Conservation (phyloP, 495 filamentous ascomycete species). For the Talaromyces trachyspermus region DNA sequence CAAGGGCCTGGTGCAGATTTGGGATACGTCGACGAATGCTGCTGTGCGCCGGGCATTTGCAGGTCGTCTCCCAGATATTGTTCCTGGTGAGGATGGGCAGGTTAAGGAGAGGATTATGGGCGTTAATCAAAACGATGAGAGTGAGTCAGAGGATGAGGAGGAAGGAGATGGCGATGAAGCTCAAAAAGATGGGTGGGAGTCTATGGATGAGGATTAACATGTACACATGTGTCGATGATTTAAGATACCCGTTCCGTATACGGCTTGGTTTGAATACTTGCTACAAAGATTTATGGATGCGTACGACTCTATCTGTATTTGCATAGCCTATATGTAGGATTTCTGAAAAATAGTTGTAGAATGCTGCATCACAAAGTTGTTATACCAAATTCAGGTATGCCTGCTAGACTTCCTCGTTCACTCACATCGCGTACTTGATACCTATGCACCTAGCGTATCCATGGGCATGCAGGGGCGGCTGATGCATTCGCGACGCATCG, state of each 20-base stretch:
- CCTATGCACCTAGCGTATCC: too few relatives aligned
- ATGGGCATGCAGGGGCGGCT: too few relatives aligned
- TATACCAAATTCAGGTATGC: too few relatives aligned
- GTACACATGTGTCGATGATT: background rate
- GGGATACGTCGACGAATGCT: slow-evolving; percentile 93
- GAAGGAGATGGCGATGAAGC: slow-evolving; percentile 48
- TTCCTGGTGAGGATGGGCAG: slow-evolving; percentile 47
- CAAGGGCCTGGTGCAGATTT: slow-evolving; percentile 87
- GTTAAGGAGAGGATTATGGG: slow-evolving; percentile 72
- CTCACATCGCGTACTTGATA: too few relatives aligned
- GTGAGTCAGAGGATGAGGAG: slow-evolving; percentile 53
- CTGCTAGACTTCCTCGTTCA: too few relatives aligned
- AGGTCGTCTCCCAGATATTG: slow-evolving; percentile 51
- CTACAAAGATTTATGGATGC: too few relatives aligned
- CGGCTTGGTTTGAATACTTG: too few relatives aligned
- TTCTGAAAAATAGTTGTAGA: too few relatives aligned
- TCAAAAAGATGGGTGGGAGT: slow-evolving; percentile 65
- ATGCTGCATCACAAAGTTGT: too few relatives aligned
- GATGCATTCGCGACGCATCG: too few relatives aligned
- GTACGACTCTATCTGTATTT: too few relatives aligned
- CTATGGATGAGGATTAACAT: slow-evolving; percentile 75
- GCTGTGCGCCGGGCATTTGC: slow-evolving; percentile 86
- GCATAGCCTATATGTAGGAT: too few relatives aligned
- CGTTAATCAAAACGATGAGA: slow-evolving; percentile 56
- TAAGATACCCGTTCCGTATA: slow-evolving; percentile 3